Evolutionary conservation across 805 yeast species (phyloP).

Genomic region (Limtongozyma cylindracea): DNA sequence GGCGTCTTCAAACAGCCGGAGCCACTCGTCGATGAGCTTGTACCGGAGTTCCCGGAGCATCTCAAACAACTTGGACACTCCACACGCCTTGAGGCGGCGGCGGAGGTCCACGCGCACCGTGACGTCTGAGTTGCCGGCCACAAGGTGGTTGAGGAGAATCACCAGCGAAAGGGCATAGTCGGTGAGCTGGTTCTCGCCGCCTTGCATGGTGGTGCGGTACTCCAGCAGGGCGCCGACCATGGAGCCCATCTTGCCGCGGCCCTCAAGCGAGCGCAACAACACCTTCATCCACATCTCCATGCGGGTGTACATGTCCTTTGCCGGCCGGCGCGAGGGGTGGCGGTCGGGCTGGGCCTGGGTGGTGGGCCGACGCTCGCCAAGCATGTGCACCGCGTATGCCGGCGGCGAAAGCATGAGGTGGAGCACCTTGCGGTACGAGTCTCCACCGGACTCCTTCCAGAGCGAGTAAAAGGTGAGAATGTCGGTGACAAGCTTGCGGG

Average conservation of each 20-base stretch:
- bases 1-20: slow-evolving; percentile 29
- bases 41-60: slow-evolving; percentile 14
- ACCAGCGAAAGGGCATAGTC: slow-evolving; percentile 55
- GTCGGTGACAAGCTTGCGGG: slow-evolving; percentile 64
- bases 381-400: slow-evolving; percentile 13
- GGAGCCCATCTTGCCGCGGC: slow-evolving; percentile 78
- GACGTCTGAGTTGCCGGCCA: slow-evolving; percentile 14
- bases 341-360: not conserved
- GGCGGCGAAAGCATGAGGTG: slow-evolving; percentile 17
- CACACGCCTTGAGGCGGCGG: slow-evolving; percentile 12
- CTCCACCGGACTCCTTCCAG: slow-evolving; percentile 7
- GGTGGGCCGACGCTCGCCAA: not conserved
- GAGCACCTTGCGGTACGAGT: slow-evolving; percentile 26
- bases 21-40: slow-evolving; percentile 38
- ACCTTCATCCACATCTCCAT: slow-evolving; percentile 50
- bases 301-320: slow-evolving; percentile 14
- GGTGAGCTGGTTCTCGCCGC: slow-evolving; percentile 32
- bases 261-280: slow-evolving; percentile 46
- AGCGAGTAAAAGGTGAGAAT: slow-evolving; percentile 25
- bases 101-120: slow-evolving; percentile 30
- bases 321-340: slow-evolving; percentile 9
- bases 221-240: slow-evolving; percentile 85
- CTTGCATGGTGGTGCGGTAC: slow-evolving; percentile 12
- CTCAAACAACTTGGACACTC: slow-evolving; percentile 4
- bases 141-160: slow-evolving; percentile 42